Percentiles rank a stretch among this genome's conserved stretches.
Conservation (phyloP, 2,329 filamentous ascomycete species). For the Phyllosticta citribraziliensis region DNA sequence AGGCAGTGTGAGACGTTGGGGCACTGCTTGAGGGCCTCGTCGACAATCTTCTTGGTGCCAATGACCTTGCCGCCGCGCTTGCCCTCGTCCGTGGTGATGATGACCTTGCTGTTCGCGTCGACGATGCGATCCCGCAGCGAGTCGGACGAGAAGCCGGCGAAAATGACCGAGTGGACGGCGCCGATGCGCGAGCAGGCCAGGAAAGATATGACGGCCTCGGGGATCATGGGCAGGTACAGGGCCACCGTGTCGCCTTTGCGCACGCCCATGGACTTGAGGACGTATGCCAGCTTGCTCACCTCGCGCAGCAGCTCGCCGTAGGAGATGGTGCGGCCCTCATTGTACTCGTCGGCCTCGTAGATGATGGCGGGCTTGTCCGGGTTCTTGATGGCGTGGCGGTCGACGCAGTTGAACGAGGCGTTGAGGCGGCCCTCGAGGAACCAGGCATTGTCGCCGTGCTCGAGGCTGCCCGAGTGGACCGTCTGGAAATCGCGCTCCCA, state of each 20-base stretch:
- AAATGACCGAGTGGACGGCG: slow-evolving; percentile 93
- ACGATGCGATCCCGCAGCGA: slow-evolving; percentile 91
- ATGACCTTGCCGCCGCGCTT: slow-evolving; percentile 97
- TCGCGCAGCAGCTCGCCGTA: slow-evolving; percentile 89
- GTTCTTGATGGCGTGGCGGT: slow-evolving; percentile 91
- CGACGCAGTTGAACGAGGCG: slow-evolving; percentile 94
- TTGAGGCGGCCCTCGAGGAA: slow-evolving; percentile 91
- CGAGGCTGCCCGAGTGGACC: slow-evolving; percentile 66
- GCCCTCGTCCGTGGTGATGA: slow-evolving; percentile 96
- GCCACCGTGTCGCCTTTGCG: slow-evolving; percentile 95
- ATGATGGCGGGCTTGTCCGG: slow-evolving; percentile 92
- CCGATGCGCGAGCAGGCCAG: slow-evolving; percentile 87
- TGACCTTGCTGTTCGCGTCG: slow-evolving; percentile 81
- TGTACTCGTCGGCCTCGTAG: slow-evolving; percentile 91
- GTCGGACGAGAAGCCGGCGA: slow-evolving; percentile 94
- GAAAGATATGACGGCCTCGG: slow-evolving; percentile 84
- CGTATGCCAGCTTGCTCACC: slow-evolving; percentile 78
- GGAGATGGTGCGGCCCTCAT: slow-evolving; percentile 78
- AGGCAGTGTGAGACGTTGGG: slow-evolving; percentile 76
- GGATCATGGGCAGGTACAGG: slow-evolving; percentile 98
- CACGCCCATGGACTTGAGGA: slow-evolving; percentile 90
- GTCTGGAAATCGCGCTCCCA: slow-evolving; percentile 92
- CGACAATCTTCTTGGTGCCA: slow-evolving; percentile 97
- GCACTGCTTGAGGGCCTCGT: slow-evolving; percentile 93
- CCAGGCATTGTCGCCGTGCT: slow-evolving; percentile 80